Base-by-base conservation (phyloP, 805 yeast species). In the Metschnikowia koreensis region DNA sequence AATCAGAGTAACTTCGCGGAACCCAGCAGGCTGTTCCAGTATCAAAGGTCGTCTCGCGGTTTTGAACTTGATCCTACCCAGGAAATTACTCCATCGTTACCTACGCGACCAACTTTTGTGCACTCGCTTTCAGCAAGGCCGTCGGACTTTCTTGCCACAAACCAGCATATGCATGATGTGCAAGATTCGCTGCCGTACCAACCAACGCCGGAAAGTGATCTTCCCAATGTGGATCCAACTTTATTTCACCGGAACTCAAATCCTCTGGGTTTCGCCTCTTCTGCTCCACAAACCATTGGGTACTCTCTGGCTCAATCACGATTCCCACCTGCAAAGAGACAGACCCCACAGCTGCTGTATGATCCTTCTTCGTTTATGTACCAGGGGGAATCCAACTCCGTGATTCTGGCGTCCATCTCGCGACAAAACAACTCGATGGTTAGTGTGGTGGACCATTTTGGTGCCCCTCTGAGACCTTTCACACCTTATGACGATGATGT, bases 371-470 rank as follows among this genome's bases (percentile, higher is more conserved):
- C 50, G 13, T 48, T 53, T 38, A 38, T 48, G 31, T 52, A 55
- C 38, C 58, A 55, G 1, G 53, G 40, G 0, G 58, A 51, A 3
- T 50, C 55, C 9, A 49, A 51, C 1, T 40, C 56, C 6, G 40
- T 50, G 10, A 52, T 52, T 34, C 53, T 40, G 53, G 53, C 56
- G 11, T 45, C 60, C 1, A 29, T 58, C n/a, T 28, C 47, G 16
- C 48, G 69, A 15, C 66, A 67, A 29, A 68, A 68, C 17, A 56
- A 59, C 34, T 69, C 74, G 15, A 50, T 67, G 9, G 61, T 66
- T 11, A 66, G 70, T 43, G 63, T 70, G 27, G 69, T 69, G 1
- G 74, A 70, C 46, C 65, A 63, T 44, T 60, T 58, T 33, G 51
- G 42, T 7, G 47, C 48, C 12, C 46, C 47, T 7, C 60, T 56